Conservation (phyloP, 2,329 filamentous ascomycete species). For the Curvularia verruculosa region DNA sequence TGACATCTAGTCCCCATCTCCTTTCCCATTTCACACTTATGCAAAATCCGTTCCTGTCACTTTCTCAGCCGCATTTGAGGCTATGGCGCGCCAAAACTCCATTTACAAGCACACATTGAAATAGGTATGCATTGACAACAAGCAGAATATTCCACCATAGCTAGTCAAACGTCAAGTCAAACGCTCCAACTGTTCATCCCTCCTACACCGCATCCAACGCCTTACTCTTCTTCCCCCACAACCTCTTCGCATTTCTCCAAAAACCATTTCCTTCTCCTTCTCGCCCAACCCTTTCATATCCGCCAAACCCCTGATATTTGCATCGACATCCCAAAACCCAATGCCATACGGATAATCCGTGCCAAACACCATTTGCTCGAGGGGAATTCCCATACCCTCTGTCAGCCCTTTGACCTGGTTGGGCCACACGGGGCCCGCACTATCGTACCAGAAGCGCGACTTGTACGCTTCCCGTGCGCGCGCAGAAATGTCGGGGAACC, state of each 20-base stretch:
- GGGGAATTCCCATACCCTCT: constrained; percentile 38
- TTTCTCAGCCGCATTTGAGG: too few relatives aligned
- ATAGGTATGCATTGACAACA: too few relatives aligned
- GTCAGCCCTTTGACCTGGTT: constrained; percentile 45
- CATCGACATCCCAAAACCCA: constrained; percentile 46
- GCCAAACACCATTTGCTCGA: constrained; percentile 45
- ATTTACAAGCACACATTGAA: too few relatives aligned
- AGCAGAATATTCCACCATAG: too few relatives aligned
- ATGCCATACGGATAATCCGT: constrained; percentile 50
- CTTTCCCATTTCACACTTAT: too few relatives aligned
- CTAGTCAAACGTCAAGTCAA: too few relatives aligned
- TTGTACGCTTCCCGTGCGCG: constrained; percentile 39
- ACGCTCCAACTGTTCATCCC: too few relatives aligned
- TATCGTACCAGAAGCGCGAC: constrained; percentile 47
- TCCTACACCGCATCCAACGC: background rate
- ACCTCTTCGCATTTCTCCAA: constrained; percentile 29
- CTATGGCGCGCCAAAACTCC: too few relatives aligned
- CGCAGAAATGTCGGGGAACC: constrained; percentile 34
- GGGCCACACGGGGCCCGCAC: constrained; percentile 47
- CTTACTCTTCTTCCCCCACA: constrained; percentile 37
- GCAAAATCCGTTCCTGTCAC: too few relatives aligned
- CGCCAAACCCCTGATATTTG: constrained; percentile 39
- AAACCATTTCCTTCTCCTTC: constrained; percentile 40
- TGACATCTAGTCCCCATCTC: too few relatives aligned
- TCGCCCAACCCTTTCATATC: constrained; percentile 28